Conservation (phyloP, 2,329 filamentous ascomycete genomes). For the Metarhizium rileyi region DNA sequence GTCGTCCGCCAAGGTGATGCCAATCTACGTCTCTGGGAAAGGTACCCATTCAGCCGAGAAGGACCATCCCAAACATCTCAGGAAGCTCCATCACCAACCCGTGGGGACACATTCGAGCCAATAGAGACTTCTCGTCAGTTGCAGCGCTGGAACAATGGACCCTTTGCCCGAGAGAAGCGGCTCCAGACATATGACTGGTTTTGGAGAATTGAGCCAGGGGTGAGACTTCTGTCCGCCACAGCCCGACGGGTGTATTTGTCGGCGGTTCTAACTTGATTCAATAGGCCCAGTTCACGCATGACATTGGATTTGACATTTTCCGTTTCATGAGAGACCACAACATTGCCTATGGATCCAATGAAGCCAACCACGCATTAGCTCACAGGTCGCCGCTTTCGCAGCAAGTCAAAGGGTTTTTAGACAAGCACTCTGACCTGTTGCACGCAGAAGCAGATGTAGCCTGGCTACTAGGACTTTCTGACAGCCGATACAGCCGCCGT, state of each 20-base stretch:
- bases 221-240: slow-evolving; percentile 25
- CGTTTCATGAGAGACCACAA: slow-evolving; percentile 76
- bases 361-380: slow-evolving; percentile 35
- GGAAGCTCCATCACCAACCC: slow-evolving; percentile 2
- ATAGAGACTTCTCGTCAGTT: slow-evolving; percentile 60
- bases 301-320: slow-evolving; percentile 77
- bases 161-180: slow-evolving; percentile 71
- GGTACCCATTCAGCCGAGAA: neutral
- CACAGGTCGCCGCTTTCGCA: slow-evolving; percentile 34
- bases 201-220: slow-evolving; percentile 51
- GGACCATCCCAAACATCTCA: slow-evolving; percentile 1
- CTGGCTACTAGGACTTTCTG: slow-evolving; percentile 31
- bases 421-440: slow-evolving; percentile 31
- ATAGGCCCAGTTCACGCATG: slow-evolving; percentile 43
- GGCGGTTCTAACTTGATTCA: neutral
- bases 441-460: slow-evolving; percentile 37
- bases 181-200: slow-evolving; percentile 52
- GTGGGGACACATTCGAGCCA: slow-evolving; percentile 44
- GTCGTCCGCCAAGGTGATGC: slow-evolving; percentile 67
- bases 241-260: too few species aligned
- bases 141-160: slow-evolving; percentile 73
- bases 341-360: slow-evolving; percentile 63
- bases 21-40: slow-evolving; percentile 28
- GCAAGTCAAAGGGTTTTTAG: slow-evolving; percentile 35
- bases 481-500: neutral